A percentile compares a stretch with the other conserved stretches of the same genome.
These are phyloP conservation scores for Aurinia saxatilis DNA, from an alignment of 345 rosid genomes.

Conservation along the genomic window DNA sequence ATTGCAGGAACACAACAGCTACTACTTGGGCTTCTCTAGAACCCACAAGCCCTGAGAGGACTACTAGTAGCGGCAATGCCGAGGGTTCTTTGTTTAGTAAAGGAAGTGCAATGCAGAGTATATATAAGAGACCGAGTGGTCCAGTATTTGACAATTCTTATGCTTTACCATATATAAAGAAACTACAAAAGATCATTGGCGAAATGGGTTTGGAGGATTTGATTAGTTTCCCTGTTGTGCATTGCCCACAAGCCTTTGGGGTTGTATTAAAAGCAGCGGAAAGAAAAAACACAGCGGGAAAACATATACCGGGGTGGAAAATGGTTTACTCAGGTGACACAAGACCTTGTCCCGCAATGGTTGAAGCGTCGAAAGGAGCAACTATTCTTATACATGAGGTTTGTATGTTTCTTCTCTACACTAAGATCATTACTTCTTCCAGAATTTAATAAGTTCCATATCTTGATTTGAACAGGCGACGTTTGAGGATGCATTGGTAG, in stretches of 20 bases:
- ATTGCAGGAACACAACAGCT: slow-evolving; percentile 68
- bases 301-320: slow-evolving; percentile 91
- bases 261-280: slow-evolving; percentile 64
- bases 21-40: slow-evolving; percentile 57
- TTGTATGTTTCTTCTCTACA: slow-evolving; percentile 3
- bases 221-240: slow-evolving; percentile 93
- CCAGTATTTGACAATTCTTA: slow-evolving; percentile 35
- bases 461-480: slow-evolving; percentile 56
- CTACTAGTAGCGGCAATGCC: neutral
- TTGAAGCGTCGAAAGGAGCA: slow-evolving; percentile 76
- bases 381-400: slow-evolving; percentile 94
- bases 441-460: neutral
- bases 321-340: slow-evolving; percentile 94
- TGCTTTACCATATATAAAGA: slow-evolving; percentile 46
- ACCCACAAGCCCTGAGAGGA: slow-evolving; percentile 23
- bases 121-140: slow-evolving; percentile 49
- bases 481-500: slow-evolving; percentile 84
- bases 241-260: slow-evolving; percentile 94
- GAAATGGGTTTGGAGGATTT: slow-evolving; percentile 65
- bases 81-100: slow-evolving; percentile 47
- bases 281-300: slow-evolving; percentile 53
- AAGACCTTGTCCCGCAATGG: slow-evolving; percentile 77
- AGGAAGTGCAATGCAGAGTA: slow-evolving; percentile 74
- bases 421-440: neutral
- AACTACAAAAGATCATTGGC: slow-evolving; percentile 44